Evolutionary conservation across 768 basidiomycete genomes (phyloP).

Genomic region (Suillus clintonianus): DNA sequence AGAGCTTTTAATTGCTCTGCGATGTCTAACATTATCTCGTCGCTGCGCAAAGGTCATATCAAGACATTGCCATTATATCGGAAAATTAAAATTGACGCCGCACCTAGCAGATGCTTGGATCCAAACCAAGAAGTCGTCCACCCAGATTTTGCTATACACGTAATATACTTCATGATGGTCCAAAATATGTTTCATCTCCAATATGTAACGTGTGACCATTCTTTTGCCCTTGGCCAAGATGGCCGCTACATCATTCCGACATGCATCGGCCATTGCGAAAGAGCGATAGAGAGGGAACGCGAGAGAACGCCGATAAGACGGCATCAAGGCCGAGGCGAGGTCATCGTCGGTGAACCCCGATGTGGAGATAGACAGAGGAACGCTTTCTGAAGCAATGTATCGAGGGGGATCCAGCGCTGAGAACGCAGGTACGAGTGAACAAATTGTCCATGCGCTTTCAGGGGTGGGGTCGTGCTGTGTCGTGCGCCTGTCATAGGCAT

Average conservation of each 20-base stretch:
- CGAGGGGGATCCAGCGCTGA: conserved; percentile 79
- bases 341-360: conserved; percentile 43
- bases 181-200: conserved; percentile 72
- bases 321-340: conserved; percentile 50
- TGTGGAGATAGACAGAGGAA: conserved; percentile 12
- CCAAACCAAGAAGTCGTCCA: conserved; percentile 88
- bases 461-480: conserved; percentile 80
- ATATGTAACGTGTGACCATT: conserved; percentile 59
- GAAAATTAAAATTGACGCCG: conserved; percentile 18
- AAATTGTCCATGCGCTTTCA: conserved; percentile 88
- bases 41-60: conserved; percentile 42
- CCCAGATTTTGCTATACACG: conserved; percentile 85
- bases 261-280: conserved; percentile 70
- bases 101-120: conserved; percentile 69
- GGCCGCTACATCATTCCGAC: conserved; percentile 61
- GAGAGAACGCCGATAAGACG: conserved; percentile 75
- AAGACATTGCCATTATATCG: background rate
- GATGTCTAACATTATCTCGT: conserved; percentile 51
- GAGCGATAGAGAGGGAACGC: conserved; percentile 82
- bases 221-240: conserved; percentile 64
- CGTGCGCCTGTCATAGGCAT: conserved; percentile 78
- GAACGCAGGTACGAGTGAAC: conserved; percentile 71
- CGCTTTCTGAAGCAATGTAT: conserved; percentile 31
- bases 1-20: conserved; percentile 42
- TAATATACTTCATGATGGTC: conserved; percentile 87